Conservation (phyloP, 208 protist species). For the Jaenimonas drosophilae region DNA sequence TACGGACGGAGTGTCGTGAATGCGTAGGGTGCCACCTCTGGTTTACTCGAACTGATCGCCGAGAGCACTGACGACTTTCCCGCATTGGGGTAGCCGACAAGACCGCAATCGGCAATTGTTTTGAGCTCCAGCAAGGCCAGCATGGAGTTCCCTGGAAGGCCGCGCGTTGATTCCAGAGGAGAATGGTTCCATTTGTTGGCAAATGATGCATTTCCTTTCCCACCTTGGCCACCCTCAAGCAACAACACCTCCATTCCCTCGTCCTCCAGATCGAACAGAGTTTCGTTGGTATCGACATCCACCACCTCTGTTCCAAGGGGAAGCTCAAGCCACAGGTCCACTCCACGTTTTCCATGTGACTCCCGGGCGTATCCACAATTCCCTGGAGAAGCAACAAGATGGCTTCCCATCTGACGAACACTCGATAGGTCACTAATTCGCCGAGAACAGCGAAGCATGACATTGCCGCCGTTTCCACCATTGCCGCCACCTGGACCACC, state of each 20-base stretch:
- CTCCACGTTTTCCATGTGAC: slow-evolving; percentile 57
- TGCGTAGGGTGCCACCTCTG: slow-evolving; percentile 75
- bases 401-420: slow-evolving; percentile 55
- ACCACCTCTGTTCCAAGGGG: slow-evolving; percentile 78
- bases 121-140: slow-evolving; percentile 87
- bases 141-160: slow-evolving; percentile 87
- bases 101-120: slow-evolving; percentile 84
- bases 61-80: slow-evolving; percentile 89
- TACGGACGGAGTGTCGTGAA: slow-evolving; percentile 90
- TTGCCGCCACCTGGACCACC: slow-evolving; percentile 88
- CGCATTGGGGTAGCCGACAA: slow-evolving; percentile 90
- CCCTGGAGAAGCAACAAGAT: slow-evolving; percentile 47
- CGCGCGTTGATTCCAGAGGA: slow-evolving; percentile 80
- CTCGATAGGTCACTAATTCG: slow-evolving; percentile 46
- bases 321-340: slow-evolving; percentile 72
- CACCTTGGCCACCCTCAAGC: slow-evolving; percentile 84
- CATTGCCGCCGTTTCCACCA: slow-evolving; percentile 79
- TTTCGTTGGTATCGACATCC: slow-evolving; percentile 88
- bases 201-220: slow-evolving; percentile 87
- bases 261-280: slow-evolving; percentile 78
- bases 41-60: slow-evolving; percentile 81
- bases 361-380: slow-evolving; percentile 63
- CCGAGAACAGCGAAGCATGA: slow-evolving; percentile 61
- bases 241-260: slow-evolving; percentile 66
- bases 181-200: slow-evolving; percentile 85